These are phyloP conservation scores for Oryza glaberrima DNA, from an alignment of 176 grass and related monocot species.

Conservation along the genomic window DNA sequence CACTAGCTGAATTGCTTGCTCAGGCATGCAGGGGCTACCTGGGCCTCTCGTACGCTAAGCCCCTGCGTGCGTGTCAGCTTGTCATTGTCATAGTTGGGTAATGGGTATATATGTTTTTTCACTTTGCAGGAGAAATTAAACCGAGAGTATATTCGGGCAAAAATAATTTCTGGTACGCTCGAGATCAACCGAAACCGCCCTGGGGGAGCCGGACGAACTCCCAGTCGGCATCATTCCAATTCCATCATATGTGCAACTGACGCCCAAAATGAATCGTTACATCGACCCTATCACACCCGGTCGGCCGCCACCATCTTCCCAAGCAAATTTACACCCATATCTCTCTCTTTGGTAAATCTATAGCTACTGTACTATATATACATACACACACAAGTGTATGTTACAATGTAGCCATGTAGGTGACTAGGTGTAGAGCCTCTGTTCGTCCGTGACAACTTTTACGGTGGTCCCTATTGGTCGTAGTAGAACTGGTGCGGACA, in stretches of 20 bases:
- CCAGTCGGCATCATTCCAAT: constrained; percentile 25
- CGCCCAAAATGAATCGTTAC: constrained; percentile 1
- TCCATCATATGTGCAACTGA: neutral
- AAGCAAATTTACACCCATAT: neutral
- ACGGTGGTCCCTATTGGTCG: too few species aligned
- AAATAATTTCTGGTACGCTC: neutral
- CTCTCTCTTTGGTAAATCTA: neutral
- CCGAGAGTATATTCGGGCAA: neutral
- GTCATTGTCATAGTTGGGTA: neutral
- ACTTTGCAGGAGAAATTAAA: neutral
- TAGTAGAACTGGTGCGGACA: too few species aligned
- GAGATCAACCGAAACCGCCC: neutral
- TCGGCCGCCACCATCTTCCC: neutral
- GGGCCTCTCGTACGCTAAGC: neutral
- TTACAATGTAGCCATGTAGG: neutral
- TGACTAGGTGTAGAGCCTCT: too few species aligned
- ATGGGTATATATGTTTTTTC: neutral
- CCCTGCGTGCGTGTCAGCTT: neutral
- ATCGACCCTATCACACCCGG: neutral
- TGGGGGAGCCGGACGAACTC: neutral
- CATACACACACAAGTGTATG: neutral
- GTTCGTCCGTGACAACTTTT: neutral
- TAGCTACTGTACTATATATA: neutral
- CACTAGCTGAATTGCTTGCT: neutral
- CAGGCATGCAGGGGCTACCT: neutral